Conservation (phyloP, 257 asterid species). For the Gentiana dahurica region DNA sequence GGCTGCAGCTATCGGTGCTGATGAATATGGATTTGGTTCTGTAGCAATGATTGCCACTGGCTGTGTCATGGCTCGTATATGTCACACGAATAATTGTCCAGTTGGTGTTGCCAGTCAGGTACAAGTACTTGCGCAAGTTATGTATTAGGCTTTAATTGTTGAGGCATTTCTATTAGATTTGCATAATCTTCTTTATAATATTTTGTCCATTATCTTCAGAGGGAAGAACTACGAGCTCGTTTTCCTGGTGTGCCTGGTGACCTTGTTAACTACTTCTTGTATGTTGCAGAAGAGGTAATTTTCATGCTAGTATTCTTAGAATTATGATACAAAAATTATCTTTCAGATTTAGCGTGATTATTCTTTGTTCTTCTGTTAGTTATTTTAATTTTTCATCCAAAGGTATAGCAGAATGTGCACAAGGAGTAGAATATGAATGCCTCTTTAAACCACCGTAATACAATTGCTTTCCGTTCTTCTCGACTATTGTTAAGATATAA, state of each 20-base stretch:
- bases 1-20: conserved; percentile 99
- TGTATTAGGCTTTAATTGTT: not conserved
- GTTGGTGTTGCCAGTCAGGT: conserved; percentile 99
- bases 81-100: conserved; percentile 99
- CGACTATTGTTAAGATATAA: no score
- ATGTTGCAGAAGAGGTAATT: conserved; percentile 93
- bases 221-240: conserved; percentile 98
- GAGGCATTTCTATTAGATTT: not conserved
- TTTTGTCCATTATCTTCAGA: conserved; percentile 26
- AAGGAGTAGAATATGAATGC: no score
- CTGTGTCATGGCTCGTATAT: conserved; percentile 98
- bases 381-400: not conserved
- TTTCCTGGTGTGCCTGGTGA: conserved; percentile 99
- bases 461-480: no score
- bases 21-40: conserved; percentile 97
- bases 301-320: not conserved
- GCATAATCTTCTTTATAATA: conserved; percentile 1
- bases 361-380: no score
- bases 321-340: no score
- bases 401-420: not conserved
- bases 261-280: conserved; percentile 84
- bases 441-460: no score
- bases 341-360: no score
- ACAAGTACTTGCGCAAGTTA: conserved; percentile 2
- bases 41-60: conserved; percentile 99